Base-by-base conservation (phyloP, 805 yeast genomes). In the Candida qinlingensis region DNA sequence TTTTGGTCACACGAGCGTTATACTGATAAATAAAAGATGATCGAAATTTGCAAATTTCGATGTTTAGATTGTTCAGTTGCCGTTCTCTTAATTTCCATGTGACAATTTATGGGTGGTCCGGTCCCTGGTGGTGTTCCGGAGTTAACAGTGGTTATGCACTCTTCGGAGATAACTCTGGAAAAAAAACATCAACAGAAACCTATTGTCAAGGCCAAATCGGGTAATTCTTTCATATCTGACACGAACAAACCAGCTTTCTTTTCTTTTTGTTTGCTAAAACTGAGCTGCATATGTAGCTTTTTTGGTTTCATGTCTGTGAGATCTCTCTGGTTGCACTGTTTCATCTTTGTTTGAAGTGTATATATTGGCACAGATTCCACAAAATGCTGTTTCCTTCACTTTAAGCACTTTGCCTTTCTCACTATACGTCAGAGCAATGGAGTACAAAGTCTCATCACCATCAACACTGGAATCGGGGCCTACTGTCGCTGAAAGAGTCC, bases 381-480 rank as follows among this genome's bases (percentile, higher is more conserved):
- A 19, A 19, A 19, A 19, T 19, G 19, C 19, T 19, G 19, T 19
- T 19, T 19, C 19, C 19, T 19, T 19, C 19, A 31, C 8, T 31
- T 31, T 31, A 31, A 31, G 34, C 8, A 31, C 34, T 31, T 35
- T 35, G 10, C n/a, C n/a, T 3, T 12, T 11, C 7, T 35, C 13
- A 31, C 3, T 19, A 19, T 19, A 19, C 19, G 35, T 7, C 3
- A 31, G 29, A 40, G 41, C 38, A 37, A 37, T 40, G 38, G 28
- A 30, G 4, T 25, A 26, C 19, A 37, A 41, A 13, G 11, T 41
- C 3, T 11, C 45, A 13, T 49, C 55, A 4, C 57, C 60, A 12
- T 42, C 56, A 0, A 53, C 56, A 2, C 30, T 48, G 5, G 40
- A 37, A 7, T 51, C 61, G 7, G 51, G 37, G 3, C 30, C 45